These are phyloP conservation scores for Ricinus communis DNA, from an alignment of 345 rosid genomes.

Conservation along the genomic window DNA sequence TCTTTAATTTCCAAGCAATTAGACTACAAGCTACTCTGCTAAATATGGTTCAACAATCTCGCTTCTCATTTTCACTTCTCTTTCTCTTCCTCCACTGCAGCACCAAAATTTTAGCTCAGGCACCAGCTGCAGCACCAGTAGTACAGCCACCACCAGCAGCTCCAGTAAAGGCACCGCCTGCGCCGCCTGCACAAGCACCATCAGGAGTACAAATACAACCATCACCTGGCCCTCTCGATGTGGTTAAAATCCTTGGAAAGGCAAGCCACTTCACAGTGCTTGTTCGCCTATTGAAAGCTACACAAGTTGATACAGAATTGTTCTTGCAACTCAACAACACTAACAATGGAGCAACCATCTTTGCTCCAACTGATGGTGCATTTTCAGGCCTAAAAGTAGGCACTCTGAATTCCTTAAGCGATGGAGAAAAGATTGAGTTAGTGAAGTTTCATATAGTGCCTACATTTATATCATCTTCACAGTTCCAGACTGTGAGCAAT, in stretches of 20 bases:
- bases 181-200: not conserved
- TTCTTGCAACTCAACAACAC: constrained; percentile 22
- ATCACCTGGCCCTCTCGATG: constrained; percentile 14
- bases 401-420: constrained; percentile 20
- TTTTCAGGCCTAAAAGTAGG: constrained; percentile 28
- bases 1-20: too few species aligned
- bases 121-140: constrained; percentile 2
- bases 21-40: too few species aligned
- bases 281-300: constrained; percentile 23
- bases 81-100: constrained; percentile 7
- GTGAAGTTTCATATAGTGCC: constrained; percentile 44
- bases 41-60: not conserved
- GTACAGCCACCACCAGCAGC: constrained; percentile 19
- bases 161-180: not conserved
- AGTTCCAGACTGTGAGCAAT: constrained; percentile 46
- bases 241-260: constrained; percentile 21
- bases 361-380: constrained; percentile 25
- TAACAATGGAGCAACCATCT: constrained; percentile 29
- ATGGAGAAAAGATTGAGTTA: constrained; percentile 35
- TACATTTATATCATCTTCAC: constrained; percentile 24
- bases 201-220: not conserved
- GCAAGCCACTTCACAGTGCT: constrained; percentile 22
- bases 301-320: constrained; percentile 10
- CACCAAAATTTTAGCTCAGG: constrained; percentile 2
- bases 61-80: not conserved